Conservation (phyloP, 179 eudicot genomes). For the Camellia oleifera region DNA sequence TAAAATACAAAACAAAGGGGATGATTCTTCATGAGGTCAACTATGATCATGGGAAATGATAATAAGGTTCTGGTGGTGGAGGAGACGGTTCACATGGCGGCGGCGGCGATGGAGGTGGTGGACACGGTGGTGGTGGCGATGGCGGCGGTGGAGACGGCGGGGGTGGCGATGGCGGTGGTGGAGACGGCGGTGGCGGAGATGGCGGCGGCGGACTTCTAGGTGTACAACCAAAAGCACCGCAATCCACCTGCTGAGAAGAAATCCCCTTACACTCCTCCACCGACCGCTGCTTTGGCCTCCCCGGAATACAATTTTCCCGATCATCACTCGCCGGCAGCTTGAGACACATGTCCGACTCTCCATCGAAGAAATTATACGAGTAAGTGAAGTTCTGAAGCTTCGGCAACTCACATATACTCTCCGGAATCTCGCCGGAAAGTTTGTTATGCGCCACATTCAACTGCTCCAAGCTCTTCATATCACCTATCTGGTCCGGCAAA, state of each 20-base stretch:
- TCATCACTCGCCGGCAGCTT: constrained; percentile 33
- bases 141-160: constrained; percentile 18
- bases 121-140: neutral
- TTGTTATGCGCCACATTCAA: constrained; percentile 42
- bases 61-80: neutral
- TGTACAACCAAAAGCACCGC: constrained; percentile 31
- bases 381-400: constrained; percentile 44
- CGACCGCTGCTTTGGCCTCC: constrained; percentile 39
- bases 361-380: constrained; percentile 36
- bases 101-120: neutral
- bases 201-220: constrained; percentile 4
- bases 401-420: constrained; percentile 42
- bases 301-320: constrained; percentile 42
- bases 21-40: neutral
- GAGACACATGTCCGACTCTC: constrained; percentile 25
- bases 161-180: neutral
- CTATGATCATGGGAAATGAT: constrained; percentile 1
- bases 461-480: constrained; percentile 44
- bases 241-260: constrained; percentile 36
- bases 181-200: constrained; percentile 23
- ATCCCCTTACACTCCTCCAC: constrained; percentile 40
- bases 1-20: neutral
- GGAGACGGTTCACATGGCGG: too few species aligned
- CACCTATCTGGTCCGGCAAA: constrained; percentile 35
- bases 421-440: constrained; percentile 40